Evolutionary conservation across 2,329 filamentous ascomycete species (phyloP).

Genomic region (Laburnicola sp.): DNA sequence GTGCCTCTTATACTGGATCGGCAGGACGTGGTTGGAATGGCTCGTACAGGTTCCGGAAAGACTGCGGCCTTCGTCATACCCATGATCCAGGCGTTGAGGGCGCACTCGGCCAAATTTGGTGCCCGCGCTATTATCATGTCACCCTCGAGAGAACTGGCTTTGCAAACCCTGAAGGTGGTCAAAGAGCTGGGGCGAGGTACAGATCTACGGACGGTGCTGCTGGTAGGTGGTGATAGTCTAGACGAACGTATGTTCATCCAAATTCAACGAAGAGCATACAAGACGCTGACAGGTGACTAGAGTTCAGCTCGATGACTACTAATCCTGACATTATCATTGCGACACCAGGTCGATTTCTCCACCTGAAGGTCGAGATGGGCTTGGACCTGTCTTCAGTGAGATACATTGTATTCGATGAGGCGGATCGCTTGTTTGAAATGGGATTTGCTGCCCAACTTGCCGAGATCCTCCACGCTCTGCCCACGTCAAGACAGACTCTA

Average conservation of each 20-base stretch:
- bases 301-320: constrained; percentile 87
- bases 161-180: constrained; percentile 94
- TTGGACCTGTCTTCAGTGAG: constrained; percentile 86
- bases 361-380: constrained; percentile 95
- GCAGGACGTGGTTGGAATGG: constrained; percentile 98
- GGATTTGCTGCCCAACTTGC: constrained; percentile 91
- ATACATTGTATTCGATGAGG: constrained; percentile 97
- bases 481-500: constrained; percentile 81
- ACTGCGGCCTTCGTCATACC: constrained; percentile 97
- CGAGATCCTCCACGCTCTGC: constrained; percentile 89
- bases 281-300: constrained; percentile 19
- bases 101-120: constrained; percentile 84
- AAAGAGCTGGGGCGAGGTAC: constrained; percentile 92
- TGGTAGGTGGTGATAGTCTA: constrained; percentile 92
- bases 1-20: constrained; percentile 88
- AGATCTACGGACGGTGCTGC: constrained; percentile 83
- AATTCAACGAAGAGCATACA: background rate
- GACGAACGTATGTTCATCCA: constrained; percentile 67
- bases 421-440: constrained; percentile 97
- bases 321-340: constrained; percentile 98
- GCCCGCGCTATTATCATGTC: constrained; percentile 86
- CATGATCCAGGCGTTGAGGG: constrained; percentile 92
- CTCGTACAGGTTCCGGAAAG: constrained; percentile 96
- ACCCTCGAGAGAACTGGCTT: constrained; percentile 87
- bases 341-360: constrained; percentile 92